Base-by-base conservation (phyloP, 192 early-diverging fungal species). In the Backusella parvicylindrica region DNA sequence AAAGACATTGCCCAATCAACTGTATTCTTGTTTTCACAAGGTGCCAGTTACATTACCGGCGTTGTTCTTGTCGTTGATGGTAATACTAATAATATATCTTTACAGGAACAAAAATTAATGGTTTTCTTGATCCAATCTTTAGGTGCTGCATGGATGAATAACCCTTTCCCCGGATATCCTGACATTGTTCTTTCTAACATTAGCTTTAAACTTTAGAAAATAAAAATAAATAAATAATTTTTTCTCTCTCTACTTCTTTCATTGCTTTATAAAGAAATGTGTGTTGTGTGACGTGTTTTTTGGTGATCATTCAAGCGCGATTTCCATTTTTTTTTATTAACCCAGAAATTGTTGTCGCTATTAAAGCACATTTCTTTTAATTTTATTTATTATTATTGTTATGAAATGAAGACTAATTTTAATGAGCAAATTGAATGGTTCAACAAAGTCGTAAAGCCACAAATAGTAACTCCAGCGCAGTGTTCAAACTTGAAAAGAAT, bases 1-100 rank as follows among this genome's bases (percentile, higher is more conserved):
- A 74, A 75, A 18, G 93, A 94, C 81, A 92, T 94, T 66, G 92
- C 89, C 70, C 87, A 91, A 32, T 85, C 92, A 2, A 90, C 91
- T 5, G 67, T 94, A 33, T 94, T 88, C 74, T 71, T 94, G 69
- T 81, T 84, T 38, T 90, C 88, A 0, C 88, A 89, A 43, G 91
- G 82, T 31, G 90, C 84, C n/a, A 75, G 80, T 11, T 92, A 76
- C 70, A 85, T 93, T 11, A 91, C 89, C 15, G 90, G 81, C 71
- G 67, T 68, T 47, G 75, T 77, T 15, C 36, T 82, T n/a, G 81
- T 82, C 3, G 81, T 82, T 13, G 81, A 82, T 70, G 81, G 75
- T 75, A 70, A 73, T 33, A n/a, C 30, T 7, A 64, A 6, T 31
- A 13, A 64, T 64, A 31, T 32, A 31, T 64, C 32, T 33, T 33